These are phyloP conservation scores for Brettanomyces bruxellensis DNA, from an alignment of 805 yeast species.

Conservation along the genomic window DNA sequence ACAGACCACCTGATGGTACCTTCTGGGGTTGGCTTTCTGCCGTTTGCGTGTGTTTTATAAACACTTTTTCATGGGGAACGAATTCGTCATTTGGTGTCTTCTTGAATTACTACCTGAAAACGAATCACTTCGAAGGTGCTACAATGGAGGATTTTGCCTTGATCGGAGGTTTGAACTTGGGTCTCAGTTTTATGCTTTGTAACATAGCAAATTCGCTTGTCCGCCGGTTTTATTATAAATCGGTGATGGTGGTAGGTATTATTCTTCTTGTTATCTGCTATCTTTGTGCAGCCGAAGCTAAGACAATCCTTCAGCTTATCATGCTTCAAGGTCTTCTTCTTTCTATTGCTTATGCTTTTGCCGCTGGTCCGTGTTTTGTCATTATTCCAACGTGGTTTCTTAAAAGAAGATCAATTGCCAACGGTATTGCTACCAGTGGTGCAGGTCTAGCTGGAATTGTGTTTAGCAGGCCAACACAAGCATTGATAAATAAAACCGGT, in stretches of 20 bases:
- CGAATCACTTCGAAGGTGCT: conserved; percentile 38
- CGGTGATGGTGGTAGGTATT: conserved; percentile 34
- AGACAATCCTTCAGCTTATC: conserved; percentile 34
- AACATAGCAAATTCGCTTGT: conserved; percentile 46
- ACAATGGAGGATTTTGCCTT: conserved; percentile 43
- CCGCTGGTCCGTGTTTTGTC: conserved; percentile 26
- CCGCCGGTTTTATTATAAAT: conserved; percentile 40
- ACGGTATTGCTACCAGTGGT: conserved; percentile 41
- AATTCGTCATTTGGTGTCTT: conserved; percentile 49
- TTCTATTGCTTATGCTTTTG: conserved; percentile 33
- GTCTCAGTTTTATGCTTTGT: conserved; percentile 49
- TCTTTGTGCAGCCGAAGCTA: conserved; percentile 36
- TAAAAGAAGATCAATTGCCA: conserved; percentile 34
- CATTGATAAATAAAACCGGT: conserved; percentile 30
- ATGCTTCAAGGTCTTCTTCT: conserved; percentile 42
- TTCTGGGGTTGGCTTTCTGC: conserved; percentile 42
- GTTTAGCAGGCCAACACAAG: conserved; percentile 33
- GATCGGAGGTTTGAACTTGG: conserved; percentile 45
- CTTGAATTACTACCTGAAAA: conserved; percentile 36
- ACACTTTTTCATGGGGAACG: conserved; percentile 44
- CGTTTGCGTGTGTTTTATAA: conserved; percentile 22
- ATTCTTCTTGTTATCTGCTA: conserved; percentile 30
- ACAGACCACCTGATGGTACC: conserved; percentile 35
- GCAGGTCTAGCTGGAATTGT: conserved; percentile 46
- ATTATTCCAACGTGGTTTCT: conserved; percentile 43